Percentiles rank a stretch among this genome's conserved stretches.
These are phyloP conservation scores for Gynandropsis gynandra DNA, from an alignment of 345 rosid species.

Conservation along the genomic window DNA sequence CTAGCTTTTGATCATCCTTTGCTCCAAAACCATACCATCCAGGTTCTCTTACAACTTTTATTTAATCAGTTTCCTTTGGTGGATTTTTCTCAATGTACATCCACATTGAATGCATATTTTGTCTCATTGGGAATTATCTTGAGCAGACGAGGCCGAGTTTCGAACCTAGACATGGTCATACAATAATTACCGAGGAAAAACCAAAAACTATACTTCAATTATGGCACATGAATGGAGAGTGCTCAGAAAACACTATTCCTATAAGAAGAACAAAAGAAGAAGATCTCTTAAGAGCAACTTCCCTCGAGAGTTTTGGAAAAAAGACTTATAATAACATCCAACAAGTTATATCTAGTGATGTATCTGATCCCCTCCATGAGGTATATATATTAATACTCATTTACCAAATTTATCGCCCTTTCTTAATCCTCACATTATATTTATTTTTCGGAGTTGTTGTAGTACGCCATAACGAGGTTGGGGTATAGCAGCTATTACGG, in stretches of 20 bases:
- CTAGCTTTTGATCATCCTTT: too few relatives aligned
- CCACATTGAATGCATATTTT: too few relatives aligned
- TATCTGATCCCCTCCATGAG: slow-evolving; percentile 6
- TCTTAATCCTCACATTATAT: too few relatives aligned
- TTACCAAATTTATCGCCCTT: too few relatives aligned
- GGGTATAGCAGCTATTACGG: slow-evolving; percentile 44
- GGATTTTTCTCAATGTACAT: too few relatives aligned
- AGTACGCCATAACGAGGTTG: slow-evolving; percentile 36
- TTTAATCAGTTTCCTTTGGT: too few relatives aligned
- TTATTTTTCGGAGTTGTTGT: not conserved
- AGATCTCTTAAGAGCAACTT: slow-evolving; percentile 36
- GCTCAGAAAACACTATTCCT: slow-evolving; percentile 69
- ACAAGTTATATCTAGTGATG: slow-evolving; percentile 15
- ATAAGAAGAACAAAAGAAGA: slow-evolving; percentile 49
- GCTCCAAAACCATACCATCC: slow-evolving; percentile 38
- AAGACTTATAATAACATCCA: slow-evolving; percentile 38
- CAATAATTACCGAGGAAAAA: slow-evolving; percentile 1
- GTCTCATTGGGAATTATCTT: too few relatives aligned
- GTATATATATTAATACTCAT: too few relatives aligned
- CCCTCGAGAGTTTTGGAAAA: slow-evolving; percentile 45
- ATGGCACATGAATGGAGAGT: slow-evolving; percentile 61
- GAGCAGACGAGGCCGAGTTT: not conserved
- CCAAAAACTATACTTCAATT: slow-evolving; percentile 27
- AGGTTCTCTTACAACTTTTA: slow-evolving; percentile 19
- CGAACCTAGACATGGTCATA: slow-evolving; percentile 19